Conservation (phyloP, 1,139 yeast genomes). For the Geotrichum candidum region DNA sequence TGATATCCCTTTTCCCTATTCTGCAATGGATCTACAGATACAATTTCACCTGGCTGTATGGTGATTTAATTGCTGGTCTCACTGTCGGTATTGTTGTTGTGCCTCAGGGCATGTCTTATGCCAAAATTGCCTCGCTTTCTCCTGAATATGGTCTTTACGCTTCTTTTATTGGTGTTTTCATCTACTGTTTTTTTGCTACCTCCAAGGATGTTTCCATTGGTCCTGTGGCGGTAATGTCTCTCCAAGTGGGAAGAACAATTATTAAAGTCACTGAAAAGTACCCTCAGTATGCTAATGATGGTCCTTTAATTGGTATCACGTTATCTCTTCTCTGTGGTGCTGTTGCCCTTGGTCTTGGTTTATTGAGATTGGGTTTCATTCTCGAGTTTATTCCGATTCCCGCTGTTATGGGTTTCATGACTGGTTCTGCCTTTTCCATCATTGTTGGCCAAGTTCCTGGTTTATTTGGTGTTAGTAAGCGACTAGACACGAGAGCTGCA, state of each 20-base stretch:
- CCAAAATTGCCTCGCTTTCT: slow-evolving; percentile 72
- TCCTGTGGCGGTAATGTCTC: slow-evolving; percentile 94
- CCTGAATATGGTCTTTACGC: slow-evolving; percentile 87
- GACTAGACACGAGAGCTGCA: slow-evolving; percentile 66
- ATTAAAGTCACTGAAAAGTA: slow-evolving; percentile 54
- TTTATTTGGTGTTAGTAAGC: slow-evolving; percentile 65
- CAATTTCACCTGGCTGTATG: slow-evolving; percentile 71
- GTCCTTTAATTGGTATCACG: slow-evolving; percentile 59
- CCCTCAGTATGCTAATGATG: slow-evolving; percentile 40
- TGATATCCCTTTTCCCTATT: slow-evolving; percentile 57
- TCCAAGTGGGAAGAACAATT: slow-evolving; percentile 75
- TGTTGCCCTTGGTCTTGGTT: slow-evolving; percentile 74
- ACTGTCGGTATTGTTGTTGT: slow-evolving; percentile 90
- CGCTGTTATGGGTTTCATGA: slow-evolving; percentile 91
- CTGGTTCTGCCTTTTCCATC: slow-evolving; percentile 86
- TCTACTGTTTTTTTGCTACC: slow-evolving; percentile 86
- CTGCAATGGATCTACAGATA: slow-evolving; percentile 80
- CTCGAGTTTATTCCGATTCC: slow-evolving; percentile 86
- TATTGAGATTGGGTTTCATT: slow-evolving; percentile 78
- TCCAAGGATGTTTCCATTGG: slow-evolving; percentile 94
- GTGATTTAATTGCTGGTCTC: slow-evolving; percentile 85
- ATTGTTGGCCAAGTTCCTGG: slow-evolving; percentile 81
- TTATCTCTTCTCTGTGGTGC: slow-evolving; percentile 79
- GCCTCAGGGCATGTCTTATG: slow-evolving; percentile 95
- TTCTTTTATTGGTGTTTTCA: slow-evolving; percentile 83